Conservation (phyloP, 768 basidiomycete species). For the Boletus coccyginus region DNA sequence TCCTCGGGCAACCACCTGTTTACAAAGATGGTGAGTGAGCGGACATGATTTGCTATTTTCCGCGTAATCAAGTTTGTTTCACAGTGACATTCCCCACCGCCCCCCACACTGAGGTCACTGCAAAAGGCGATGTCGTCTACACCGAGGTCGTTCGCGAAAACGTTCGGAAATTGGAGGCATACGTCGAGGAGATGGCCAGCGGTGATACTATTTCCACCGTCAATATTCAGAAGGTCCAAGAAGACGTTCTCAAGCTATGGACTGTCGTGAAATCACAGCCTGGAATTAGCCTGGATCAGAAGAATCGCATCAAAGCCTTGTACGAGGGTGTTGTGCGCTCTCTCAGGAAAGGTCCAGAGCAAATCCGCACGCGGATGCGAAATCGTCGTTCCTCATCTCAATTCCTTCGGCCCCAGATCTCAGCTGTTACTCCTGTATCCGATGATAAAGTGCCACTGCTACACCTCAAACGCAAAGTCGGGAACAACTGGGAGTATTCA, state of each 20-base stretch:
- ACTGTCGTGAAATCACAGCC: constrained; percentile 96
- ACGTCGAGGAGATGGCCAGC: constrained; percentile 98
- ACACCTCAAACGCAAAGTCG: constrained; percentile 96
- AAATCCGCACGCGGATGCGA: constrained; percentile 53
- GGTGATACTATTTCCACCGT: constrained; percentile 83
- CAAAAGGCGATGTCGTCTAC: constrained; percentile 93
- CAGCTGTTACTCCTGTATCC: constrained; percentile 67
- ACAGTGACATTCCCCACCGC: constrained; percentile 97
- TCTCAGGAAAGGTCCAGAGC: constrained; percentile 75
- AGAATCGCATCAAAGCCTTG: constrained; percentile 89
- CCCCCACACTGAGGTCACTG: constrained; percentile 90
- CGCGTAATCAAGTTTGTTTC: background rate
- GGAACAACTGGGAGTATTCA: constrained; percentile 93
- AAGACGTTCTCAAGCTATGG: constrained; percentile 96
- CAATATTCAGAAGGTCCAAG: constrained; percentile 97
- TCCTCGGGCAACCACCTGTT: constrained; percentile 76
- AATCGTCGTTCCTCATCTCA: constrained; percentile 91
- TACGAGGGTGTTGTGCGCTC: constrained; percentile 97
- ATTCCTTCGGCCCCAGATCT: constrained; percentile 90
- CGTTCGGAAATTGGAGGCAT: constrained; percentile 96
- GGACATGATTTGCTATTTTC: background rate
- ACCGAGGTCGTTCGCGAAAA: constrained; percentile 94
- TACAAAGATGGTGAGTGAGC: constrained; percentile 88
- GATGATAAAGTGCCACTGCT: constrained; percentile 90
- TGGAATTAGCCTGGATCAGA: constrained; percentile 95